Conservation (phyloP, 495 filamentous ascomycete genomes). For the Xylaria nigripes region DNA sequence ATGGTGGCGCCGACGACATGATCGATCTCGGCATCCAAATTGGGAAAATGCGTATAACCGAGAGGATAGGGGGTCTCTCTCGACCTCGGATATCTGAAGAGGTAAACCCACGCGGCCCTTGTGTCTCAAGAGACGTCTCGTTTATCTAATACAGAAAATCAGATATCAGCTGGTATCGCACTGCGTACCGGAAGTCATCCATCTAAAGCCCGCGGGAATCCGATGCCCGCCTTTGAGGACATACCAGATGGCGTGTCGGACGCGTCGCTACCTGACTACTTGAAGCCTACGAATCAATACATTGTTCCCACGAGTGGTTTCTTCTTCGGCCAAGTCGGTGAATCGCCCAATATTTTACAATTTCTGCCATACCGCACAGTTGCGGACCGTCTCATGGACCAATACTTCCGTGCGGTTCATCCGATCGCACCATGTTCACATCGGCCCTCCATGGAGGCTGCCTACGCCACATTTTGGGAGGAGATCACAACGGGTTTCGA, state of each 20-base stretch:
- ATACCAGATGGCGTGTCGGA: constrained; percentile 7
- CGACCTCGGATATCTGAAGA: constrained; percentile 58
- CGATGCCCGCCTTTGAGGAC: constrained; percentile 15
- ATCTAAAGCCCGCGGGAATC: constrained; percentile 11
- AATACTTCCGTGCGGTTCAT: constrained; percentile 61
- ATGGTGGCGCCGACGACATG: constrained; percentile 50
- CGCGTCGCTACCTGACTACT: constrained; percentile 30
- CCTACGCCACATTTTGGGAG: constrained; percentile 57
- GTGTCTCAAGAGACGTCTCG: constrained; percentile 2
- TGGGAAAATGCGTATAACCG: constrained; percentile 63
- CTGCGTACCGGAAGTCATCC: constrained; percentile 2
- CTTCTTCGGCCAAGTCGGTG: constrained; percentile 50
- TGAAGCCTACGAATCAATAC: constrained; percentile 45
- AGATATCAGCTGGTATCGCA: constrained; percentile 26
- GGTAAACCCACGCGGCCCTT: constrained; percentile 31
- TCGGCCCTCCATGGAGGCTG: constrained; percentile 51
- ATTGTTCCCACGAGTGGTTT: constrained; percentile 57
- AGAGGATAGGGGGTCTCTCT: constrained; percentile 56
- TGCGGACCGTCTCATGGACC: constrained; percentile 50
- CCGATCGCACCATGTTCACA: constrained; percentile 57
- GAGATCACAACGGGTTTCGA: constrained; percentile 46
- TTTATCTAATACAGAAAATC: constrained; percentile 2
- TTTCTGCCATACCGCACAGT: constrained; percentile 45
- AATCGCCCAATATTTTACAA: constrained; percentile 42
- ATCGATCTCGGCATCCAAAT: constrained; percentile 62